Base-by-base conservation (phyloP, 75 land plant genomes). In the Sequoiadendron giganteum region DNA sequence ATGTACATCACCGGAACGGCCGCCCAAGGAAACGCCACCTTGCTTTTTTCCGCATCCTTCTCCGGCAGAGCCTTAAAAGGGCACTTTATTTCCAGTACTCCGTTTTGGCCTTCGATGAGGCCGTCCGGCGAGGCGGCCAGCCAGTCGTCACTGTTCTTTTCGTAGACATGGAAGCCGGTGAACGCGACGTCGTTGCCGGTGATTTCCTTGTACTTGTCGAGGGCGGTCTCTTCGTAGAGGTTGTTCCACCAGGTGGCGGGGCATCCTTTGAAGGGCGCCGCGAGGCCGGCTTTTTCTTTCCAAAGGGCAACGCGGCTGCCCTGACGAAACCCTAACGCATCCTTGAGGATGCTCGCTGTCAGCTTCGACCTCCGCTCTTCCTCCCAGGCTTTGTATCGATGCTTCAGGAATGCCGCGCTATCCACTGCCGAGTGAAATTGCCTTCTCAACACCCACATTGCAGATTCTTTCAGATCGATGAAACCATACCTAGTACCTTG, bases 71-170 rank as follows among this genome's bases (percentile, higher is more conserved):
- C 94, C 52, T 85, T 75, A 82, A 91, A 90, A 11, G 98, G 98
- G 87, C 98, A 96, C 86, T 96, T 96, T 16, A 96, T 90, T 91
- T 96, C 95, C 30, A 96, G 72, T 11, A 96, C 77, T 19, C 98
- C 98, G 10, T 54, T 89, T 80, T 84, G 42, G 2, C 18, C 48
- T 10, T 89, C 89, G 77, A 95, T 83, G 39, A 92, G 56, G 40
- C 93, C 96, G 89, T 94, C 96, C 3, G 96, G 95, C 19, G 97
- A 95, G 28, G 94, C 95, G 11, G 94, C 98, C 3, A 95, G 87
- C 98, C 96, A 96, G n/a, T 79, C 90, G 73, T 91, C 90, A 49
- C 90, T 90, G 1, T 81, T 87, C 45, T 88, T 88, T 15, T 87
- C 87, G 73, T 92, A 92, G 30, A 94, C 88, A 83, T 88, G 91